Evolutionary conservation across 192 early-diverging fungal genomes (phyloP).

Genomic region (Ambispora gerdemannii): DNA sequence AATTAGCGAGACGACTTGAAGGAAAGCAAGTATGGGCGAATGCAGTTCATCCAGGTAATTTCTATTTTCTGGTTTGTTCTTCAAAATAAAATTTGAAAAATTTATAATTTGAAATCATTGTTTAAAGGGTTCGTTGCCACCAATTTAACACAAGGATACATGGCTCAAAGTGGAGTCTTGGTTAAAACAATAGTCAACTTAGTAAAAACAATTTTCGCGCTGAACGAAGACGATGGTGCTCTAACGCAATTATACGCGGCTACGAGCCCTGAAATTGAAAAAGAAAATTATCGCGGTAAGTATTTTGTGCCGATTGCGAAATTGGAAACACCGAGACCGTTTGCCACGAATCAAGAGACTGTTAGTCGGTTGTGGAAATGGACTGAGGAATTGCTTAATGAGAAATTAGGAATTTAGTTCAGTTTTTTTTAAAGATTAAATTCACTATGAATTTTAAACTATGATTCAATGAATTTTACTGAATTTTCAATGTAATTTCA

Average conservation of each 20-base stretch:
- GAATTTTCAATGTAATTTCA: too few species aligned
- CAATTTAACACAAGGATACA: slow-evolving; percentile 39
- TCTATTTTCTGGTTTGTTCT: not conserved
- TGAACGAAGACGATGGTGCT: slow-evolving; percentile 42
- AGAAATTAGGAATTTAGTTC: not conserved
- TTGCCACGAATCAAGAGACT: slow-evolving; percentile 29
- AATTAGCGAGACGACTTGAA: slow-evolving; percentile 40
- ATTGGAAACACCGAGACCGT: slow-evolving; percentile 1
- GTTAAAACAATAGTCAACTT: slow-evolving; percentile 28
- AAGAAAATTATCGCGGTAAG: slow-evolving; percentile 36
- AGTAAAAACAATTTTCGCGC: slow-evolving; percentile 24
- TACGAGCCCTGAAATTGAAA: slow-evolving; percentile 50
- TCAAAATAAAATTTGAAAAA: not conserved
- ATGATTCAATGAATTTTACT: too few species aligned
- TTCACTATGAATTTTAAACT: too few species aligned
- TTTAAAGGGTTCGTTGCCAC: slow-evolving; percentile 48
- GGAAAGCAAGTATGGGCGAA: slow-evolving; percentile 41
- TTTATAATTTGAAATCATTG: not conserved
- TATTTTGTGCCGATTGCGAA: slow-evolving; percentile 41
- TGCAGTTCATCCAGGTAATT: slow-evolving; percentile 48
- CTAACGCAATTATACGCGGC: slow-evolving; percentile 49
- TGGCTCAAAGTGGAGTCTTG: slow-evolving; percentile 18
- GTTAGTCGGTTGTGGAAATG: slow-evolving; percentile 34
- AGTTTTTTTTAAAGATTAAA: too few species aligned
- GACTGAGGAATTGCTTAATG: slow-evolving; percentile 24